These are phyloP conservation scores for Microbotryum silenes-acaulis DNA, from an alignment of 1,284 basidiomycete species.

Conservation along the genomic window DNA sequence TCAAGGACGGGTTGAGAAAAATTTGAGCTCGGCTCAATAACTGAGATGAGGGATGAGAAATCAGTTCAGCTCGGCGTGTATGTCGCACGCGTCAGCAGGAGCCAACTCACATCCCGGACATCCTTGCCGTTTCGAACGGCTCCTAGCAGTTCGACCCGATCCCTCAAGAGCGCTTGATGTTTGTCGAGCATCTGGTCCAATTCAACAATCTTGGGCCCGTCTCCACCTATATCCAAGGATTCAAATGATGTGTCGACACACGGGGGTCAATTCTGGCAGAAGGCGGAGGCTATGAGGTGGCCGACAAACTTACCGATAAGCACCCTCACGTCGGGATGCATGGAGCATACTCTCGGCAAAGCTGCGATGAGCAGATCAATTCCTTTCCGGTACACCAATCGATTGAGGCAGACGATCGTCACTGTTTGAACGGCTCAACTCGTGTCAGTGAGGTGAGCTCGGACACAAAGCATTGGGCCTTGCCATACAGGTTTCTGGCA, in stretches of 20 bases:
- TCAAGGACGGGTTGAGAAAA: conserved; percentile 90
- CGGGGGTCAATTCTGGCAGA: neutral
- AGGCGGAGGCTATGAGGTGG: neutral
- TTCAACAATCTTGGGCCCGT: conserved; percentile 92
- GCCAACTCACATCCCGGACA: conserved; percentile 60
- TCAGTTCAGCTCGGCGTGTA: neutral
- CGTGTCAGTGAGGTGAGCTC: neutral
- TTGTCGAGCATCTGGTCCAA: conserved; percentile 94
- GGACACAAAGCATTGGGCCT: too few species aligned
- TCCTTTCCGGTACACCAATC: conserved; percentile 94
- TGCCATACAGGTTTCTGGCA: conserved; percentile 42
- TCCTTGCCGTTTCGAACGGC: conserved; percentile 63
- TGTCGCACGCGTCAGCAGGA: neutral
- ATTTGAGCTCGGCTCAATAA: conserved; percentile 77
- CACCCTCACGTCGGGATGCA: conserved; percentile 77
- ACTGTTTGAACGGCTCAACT: conserved; percentile 48
- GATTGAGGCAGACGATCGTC: conserved; percentile 86
- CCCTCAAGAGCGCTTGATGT: conserved; percentile 61
- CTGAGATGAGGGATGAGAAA: conserved; percentile 43
- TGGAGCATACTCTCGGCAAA: conserved; percentile 76
- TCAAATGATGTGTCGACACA: neutral
- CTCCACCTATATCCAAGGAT: conserved; percentile 48
- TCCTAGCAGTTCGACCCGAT: conserved; percentile 82
- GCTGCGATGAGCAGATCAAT: conserved; percentile 90
- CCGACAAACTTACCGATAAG: conserved; percentile 58